Conservation (phyloP, 305 asterid genomes). For the Fraxinus floribunda region DNA sequence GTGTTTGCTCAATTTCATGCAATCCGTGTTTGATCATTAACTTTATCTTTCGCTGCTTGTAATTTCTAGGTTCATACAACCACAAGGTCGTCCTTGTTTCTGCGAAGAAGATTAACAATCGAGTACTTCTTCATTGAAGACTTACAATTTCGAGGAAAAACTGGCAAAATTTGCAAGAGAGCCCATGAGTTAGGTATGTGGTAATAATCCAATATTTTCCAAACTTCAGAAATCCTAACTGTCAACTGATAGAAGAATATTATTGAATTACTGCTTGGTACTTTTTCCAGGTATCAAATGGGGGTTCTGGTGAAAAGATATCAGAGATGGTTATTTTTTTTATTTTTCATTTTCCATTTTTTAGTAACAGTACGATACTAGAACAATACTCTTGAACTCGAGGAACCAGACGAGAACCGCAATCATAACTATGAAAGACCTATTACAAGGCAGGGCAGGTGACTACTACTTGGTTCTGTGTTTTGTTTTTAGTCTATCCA, state of each 20-base stretch:
- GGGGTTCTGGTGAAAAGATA: not conserved
- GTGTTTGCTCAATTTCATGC: not conserved
- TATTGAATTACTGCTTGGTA: not conserved
- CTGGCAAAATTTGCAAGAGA: not conserved
- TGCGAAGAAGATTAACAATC: not conserved
- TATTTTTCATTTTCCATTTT: not conserved
- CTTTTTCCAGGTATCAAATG: not conserved
- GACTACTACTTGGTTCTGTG: not conserved
- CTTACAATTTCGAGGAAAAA: not conserved
- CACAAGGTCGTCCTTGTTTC: not conserved
- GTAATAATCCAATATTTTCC: not conserved
- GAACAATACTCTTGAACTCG: not conserved
- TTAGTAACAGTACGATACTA: not conserved
- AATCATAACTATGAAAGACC: not conserved
- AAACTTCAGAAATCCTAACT: not conserved
- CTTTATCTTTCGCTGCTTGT: not conserved
- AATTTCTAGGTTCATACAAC: not conserved
- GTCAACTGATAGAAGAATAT: not conserved
- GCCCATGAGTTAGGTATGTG: not conserved
- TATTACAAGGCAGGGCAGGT: not conserved
- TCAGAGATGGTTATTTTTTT: not conserved
- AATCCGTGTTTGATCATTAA: not conserved
- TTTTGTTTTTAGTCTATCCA: not conserved
- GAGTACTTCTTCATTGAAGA: not conserved
- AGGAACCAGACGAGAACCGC: not conserved